Base-by-base conservation (phyloP, 768 basidiomycete genomes). In the Rhodotorula toruloides region DNA sequence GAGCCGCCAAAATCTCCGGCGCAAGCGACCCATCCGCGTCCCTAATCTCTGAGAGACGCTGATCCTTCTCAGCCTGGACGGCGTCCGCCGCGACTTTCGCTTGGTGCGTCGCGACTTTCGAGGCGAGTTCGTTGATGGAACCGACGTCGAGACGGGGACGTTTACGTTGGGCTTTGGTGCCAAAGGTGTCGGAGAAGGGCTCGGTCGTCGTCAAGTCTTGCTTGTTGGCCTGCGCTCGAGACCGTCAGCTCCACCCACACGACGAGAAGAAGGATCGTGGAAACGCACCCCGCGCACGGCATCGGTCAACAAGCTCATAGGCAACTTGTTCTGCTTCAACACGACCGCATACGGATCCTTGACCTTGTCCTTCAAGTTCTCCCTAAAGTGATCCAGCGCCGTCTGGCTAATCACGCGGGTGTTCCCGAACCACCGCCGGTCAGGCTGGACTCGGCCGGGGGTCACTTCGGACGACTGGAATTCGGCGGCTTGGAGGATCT, bases 331-430 rank as follows among this genome's bases (percentile, higher is more conserved):
- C 64, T 92, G 83, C 65, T 87, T 87, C 55, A 99, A 78, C 40
- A 99, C 83, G 17, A 99, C 94, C 14, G 91, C 92, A 76, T 98
- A 99, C 1, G 96, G 96, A 74, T 98, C 93, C 79, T 90, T 83
- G 73, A 91, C 90, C 77, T 86, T 90, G 19, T 83, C 81, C 31
- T 84, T 82, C 50, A 99, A 83, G 74, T 89, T 91, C 21, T 89
- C 91, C 57, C 94, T 82, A 81, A 99, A 99, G 78, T 97, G 96
- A 75, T 96, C 92, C 74, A 99, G 80, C 21, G 94, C 93, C 32
- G 86, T 88, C 77, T 99, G 94, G 29, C 91, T 92, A 76, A 99
- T 97, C 42, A 97, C 94, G 76, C 96, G 82, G n/a, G 96, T 98
- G 78, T 98, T 98, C 48, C 94, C 96, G 74, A 99, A 99, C 94